phyloP scores from a whole-genome alignment of 495 filamentous ascomycete genomes.

The Beverwykella pulmonaria region DNA sequence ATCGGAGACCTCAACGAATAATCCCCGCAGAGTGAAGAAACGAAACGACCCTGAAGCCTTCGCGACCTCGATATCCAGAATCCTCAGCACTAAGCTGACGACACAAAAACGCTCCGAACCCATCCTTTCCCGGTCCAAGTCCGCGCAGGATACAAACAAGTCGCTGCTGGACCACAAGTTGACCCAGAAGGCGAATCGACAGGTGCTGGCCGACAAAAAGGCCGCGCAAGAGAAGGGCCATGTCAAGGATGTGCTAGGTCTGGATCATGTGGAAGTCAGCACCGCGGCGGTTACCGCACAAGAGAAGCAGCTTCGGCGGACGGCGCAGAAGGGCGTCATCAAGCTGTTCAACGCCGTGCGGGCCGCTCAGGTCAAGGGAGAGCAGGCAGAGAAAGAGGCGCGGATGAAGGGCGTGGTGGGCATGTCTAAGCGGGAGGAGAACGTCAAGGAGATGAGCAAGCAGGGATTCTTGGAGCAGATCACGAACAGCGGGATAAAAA shows the following conservation, averaged over 20 bases:
- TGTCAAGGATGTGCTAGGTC: slow-evolving; percentile 77
- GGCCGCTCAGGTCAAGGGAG: slow-evolving; percentile 82
- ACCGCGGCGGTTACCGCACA: slow-evolving; percentile 66
- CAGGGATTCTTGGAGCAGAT: slow-evolving; percentile 94
- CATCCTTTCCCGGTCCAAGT: slow-evolving; percentile 76
- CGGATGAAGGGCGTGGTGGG: slow-evolving; percentile 75
- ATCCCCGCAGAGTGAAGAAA: slow-evolving; percentile 55
- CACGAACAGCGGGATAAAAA: slow-evolving; percentile 62
- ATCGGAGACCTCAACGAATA: slow-evolving; percentile 38
- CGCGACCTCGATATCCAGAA: slow-evolving; percentile 86
- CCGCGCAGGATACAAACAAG: slow-evolving; percentile 65
- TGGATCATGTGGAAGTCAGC: slow-evolving; percentile 52
- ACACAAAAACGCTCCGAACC: slow-evolving; percentile 80
- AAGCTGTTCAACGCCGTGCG: slow-evolving; percentile 95
- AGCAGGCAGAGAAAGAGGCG: slow-evolving; percentile 69
- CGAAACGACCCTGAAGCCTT: slow-evolving; percentile 90
- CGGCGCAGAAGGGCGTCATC: slow-evolving; percentile 86
- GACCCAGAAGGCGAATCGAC: slow-evolving; percentile 74
- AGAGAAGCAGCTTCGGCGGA: slow-evolving; percentile 81
- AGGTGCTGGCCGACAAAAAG: slow-evolving; percentile 79
- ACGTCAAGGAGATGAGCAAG: slow-evolving; percentile 91
- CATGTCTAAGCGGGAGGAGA: slow-evolving; percentile 72
- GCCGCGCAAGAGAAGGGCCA: slow-evolving; percentile 82
- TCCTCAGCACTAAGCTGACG: slow-evolving; percentile 83
- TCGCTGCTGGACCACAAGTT: slow-evolving; percentile 73